Evolutionary conservation across 768 basidiomycete species (phyloP).

Genomic region (Russula lepida): DNA sequence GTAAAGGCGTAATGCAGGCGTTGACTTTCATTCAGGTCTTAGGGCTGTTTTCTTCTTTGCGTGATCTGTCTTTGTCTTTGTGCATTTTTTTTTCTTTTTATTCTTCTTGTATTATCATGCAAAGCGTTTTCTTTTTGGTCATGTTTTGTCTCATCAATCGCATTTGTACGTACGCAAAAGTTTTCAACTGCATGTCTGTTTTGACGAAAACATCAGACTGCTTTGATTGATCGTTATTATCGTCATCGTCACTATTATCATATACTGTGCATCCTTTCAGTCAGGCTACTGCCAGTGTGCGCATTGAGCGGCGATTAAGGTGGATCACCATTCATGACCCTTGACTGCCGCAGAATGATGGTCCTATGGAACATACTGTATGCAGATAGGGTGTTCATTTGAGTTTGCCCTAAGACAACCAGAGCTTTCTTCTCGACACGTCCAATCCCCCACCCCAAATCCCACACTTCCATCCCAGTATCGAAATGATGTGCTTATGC

Average conservation of each 20-base stretch:
- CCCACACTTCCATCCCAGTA: neutral
- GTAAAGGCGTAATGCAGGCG: slow-evolving; percentile 1
- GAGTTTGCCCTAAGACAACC: neutral
- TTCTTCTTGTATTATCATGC: neutral
- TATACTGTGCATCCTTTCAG: too few relatives aligned
- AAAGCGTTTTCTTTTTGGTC: neutral
- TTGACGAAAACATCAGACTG: neutral
- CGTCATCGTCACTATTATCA: neutral
- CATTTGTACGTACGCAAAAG: neutral
- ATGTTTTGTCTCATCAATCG: neutral
- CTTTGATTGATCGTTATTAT: neutral
- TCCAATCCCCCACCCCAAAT: neutral
- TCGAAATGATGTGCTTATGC: too few relatives aligned
- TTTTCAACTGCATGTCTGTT: neutral
- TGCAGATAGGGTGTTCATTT: neutral
- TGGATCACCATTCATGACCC: neutral
- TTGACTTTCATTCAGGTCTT: neutral
- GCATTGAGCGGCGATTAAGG: neutral
- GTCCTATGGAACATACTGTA: neutral
- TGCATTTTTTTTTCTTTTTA: neutral
- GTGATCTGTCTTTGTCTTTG: neutral
- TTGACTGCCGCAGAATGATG: neutral
- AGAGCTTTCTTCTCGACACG: neutral
- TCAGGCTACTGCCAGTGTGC: too few relatives aligned
- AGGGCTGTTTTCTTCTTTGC: neutral